Evolutionary conservation across 768 basidiomycete genomes (phyloP).

Genomic region (Kwoniella mangroviensis): DNA sequence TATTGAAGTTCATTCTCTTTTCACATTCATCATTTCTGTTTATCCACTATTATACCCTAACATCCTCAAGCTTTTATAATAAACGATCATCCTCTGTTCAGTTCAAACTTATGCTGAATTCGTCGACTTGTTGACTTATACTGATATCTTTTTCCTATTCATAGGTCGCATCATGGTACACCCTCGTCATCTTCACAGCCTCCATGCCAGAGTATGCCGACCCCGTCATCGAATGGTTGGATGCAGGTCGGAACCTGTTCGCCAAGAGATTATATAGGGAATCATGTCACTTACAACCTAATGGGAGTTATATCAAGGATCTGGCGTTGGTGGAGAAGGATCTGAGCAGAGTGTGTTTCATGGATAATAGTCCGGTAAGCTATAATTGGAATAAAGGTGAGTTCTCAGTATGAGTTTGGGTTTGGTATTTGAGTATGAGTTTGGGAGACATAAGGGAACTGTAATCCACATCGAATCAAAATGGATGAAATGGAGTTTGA

Average conservation of each 20-base stretch:
- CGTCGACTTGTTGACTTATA: not conserved
- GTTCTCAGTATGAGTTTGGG: slow-evolving; percentile 28
- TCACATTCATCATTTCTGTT: not conserved
- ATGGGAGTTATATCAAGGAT: slow-evolving; percentile 95
- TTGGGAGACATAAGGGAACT: no score
- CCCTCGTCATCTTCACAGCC: slow-evolving; percentile 96
- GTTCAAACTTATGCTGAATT: no score
- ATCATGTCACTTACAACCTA: slow-evolving; percentile 87
- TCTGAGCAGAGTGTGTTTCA: slow-evolving; percentile 87
- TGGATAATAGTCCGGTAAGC: slow-evolving; percentile 94
- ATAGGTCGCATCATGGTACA: slow-evolving; percentile 99
- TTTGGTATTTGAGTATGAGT: no score
- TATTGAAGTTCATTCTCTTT: no score
- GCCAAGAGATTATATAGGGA: slow-evolving; percentile 88
- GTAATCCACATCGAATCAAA: no score
- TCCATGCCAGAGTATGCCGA: slow-evolving; percentile 99
- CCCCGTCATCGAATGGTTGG: slow-evolving; percentile 99
- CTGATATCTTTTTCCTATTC: not conserved
- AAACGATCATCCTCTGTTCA: not conserved
- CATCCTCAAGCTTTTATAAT: not conserved
- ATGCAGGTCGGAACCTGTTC: slow-evolving; percentile 89
- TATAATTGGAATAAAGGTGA: slow-evolving; percentile 91
- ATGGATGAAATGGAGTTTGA: no score
- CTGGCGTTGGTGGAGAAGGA: slow-evolving; percentile 84
- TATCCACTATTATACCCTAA: not conserved